Base-by-base conservation (phyloP, 768 basidiomycete species). In the Mycena rosella region DNA sequence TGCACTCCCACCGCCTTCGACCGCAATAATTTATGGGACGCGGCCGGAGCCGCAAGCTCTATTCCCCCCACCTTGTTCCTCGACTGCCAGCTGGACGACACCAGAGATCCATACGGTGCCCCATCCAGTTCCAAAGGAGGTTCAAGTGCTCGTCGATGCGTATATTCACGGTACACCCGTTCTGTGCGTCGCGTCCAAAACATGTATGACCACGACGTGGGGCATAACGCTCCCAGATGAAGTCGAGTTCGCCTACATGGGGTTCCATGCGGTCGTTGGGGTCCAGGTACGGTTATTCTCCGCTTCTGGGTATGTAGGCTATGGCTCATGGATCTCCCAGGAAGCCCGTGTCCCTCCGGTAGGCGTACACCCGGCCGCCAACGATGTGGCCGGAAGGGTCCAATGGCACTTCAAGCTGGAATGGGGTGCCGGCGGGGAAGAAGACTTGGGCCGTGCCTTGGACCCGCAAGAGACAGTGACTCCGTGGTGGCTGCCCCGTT, bases 341-440 rank as follows among this genome's bases (percentile, higher is more conserved):
- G 77, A 79, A 70, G 60, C 67, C 17, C 56, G 64, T 29, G 34
- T 67, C 34, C 53, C 51, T 38, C 45, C 47, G 30, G 42, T 32
- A 32, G 42, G 22, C 27, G 38, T 45, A 34, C 29, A 47, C 3
- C 45, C 62, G 44, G 27, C 26, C 38, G 67, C 49, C 49, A 56
- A 60, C 38, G 53, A 65, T 36, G 30, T 72, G 2, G 47, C 72
- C 48, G 84, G 84, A 9, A 74, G 64, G 26, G 80, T 87, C 7
- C 66, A 80, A 52, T 89, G 87, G 87, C 71, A 69, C 47, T 77
- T 88, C 45, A 77, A 74, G n/a, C 78, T 86, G 29, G 72, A 79
- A 54, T 89, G 88, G 88, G 79, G 78, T 14, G 75, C 82, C 6
- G 87, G 86, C 26, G 87, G 86, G 4, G 86, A 88, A 73, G 80